Evolutionary conservation across 2,329 filamentous ascomycete species (phyloP).

Genomic region (Whalleya microplaca): DNA sequence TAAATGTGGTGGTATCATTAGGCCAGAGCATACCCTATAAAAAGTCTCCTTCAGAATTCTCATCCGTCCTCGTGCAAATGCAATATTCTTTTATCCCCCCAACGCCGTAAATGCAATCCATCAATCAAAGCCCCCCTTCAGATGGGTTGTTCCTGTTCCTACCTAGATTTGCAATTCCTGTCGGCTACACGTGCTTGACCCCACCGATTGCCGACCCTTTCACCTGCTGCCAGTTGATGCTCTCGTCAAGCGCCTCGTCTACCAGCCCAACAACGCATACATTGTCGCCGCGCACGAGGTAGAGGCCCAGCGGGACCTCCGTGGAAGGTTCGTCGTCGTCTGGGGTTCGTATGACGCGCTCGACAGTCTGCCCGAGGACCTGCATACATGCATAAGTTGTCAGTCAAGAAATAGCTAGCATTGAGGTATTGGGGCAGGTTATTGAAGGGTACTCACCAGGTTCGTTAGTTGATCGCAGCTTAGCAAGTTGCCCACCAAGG

Average conservation of each 20-base stretch:
- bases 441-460: conserved; percentile 57
- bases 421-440: too few relatives aligned
- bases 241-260: conserved; percentile 84
- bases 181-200: conserved; percentile 72
- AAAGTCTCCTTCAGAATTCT: conserved; percentile 18
- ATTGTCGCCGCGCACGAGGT: conserved; percentile 92
- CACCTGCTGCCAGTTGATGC: conserved; percentile 92
- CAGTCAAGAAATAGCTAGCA: background rate
- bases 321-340: conserved; percentile 83
- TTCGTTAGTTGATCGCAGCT: conserved; percentile 93
- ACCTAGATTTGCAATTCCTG: conserved; percentile 7
- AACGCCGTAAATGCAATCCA: conserved; percentile 38
- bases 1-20: conserved; percentile 42
- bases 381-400: conserved; percentile 33
- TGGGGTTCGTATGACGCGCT: conserved; percentile 84
- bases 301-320: conserved; percentile 82
- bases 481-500: conserved; percentile 78
- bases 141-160: background rate
- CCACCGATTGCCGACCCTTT: conserved; percentile 81
- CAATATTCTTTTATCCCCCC: conserved; percentile 17
- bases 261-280: conserved; percentile 89
- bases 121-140: background rate
- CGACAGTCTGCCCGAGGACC: conserved; percentile 81
- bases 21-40: conserved; percentile 39
- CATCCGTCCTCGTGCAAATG: conserved; percentile 22